phyloP scores from a whole-genome alignment of 208 protist genomes.

The Entamoeba moshkovskii region DNA sequence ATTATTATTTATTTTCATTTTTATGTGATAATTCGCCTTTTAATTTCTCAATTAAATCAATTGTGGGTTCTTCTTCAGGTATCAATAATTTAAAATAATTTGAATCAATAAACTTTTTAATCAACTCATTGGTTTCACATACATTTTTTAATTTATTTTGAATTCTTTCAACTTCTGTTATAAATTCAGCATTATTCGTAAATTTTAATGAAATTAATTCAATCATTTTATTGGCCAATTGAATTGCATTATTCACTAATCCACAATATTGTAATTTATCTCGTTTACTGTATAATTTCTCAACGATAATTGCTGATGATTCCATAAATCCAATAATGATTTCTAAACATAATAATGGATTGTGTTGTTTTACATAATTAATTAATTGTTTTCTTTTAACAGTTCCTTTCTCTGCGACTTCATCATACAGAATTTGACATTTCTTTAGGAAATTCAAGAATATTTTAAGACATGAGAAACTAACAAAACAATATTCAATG shows the following conservation, averaged over 20 bases:
- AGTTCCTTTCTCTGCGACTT: not conserved
- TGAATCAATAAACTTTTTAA: not conserved
- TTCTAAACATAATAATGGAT: not conserved
- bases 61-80: not conserved
- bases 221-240: not conserved
- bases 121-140: not conserved
- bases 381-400: not conserved
- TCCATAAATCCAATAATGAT: not conserved
- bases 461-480: not conserved
- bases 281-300: not conserved
- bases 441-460: not conserved
- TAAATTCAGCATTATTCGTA: not conserved
- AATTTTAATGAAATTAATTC: not conserved
- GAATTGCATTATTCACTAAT: not conserved
- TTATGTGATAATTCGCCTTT: not conserved
- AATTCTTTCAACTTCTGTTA: not conserved
- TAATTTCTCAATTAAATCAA: not conserved
- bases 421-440: not conserved
- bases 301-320: not conserved
- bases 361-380: not conserved
- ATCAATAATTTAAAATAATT: not conserved
- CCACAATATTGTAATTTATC: not conserved
- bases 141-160: not conserved
- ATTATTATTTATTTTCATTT: too few species aligned
- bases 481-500: not conserved